Evolutionary conservation across 2,329 filamentous ascomycete genomes (phyloP), one percentile per base, ranked within the genome.

Genomic region (Didymella keratinophila): DNA sequence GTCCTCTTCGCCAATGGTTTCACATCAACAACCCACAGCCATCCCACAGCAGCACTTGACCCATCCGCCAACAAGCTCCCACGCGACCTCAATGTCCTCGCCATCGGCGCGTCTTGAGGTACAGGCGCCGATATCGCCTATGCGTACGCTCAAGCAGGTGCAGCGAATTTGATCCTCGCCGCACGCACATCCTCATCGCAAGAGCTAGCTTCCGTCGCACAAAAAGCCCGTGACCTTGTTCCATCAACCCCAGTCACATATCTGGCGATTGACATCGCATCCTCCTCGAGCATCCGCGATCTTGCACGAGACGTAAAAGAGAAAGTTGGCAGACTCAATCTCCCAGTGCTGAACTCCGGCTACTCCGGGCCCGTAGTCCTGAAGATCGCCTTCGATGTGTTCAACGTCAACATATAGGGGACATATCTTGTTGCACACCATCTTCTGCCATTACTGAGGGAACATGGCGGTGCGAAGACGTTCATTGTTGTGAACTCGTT

Each of bases 291-390:
- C 25, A 72, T 78, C 25, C 62, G 67, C 0, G 55, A 65, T 4
- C 62, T 73, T 2, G 69, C 66, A 1, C 10, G 47, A 20, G 52
- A 39, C 0, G 52, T 78, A 1, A 65, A 68, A 47, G 21, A 66
- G 16, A 60, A 66, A 11, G 52, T 71, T 18, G 66, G 67, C 21
- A 66, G 58, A 3, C 58, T 80, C 4, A 76, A 80, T 55, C 60
- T 79, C 42, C 51, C 79, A 2, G 65, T 79, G 45, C 69, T 72
- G 43, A 79, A 79, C 46, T 76, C 76, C 9, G 78, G 76, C 0
- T 76, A 73, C 56, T 72, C 75, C 0, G 76, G 76, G 0, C 71
- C 71, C 1, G 69, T 79, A 1, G 72, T 72, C 2, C 49, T 72
- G 14, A 72, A 74, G 44, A 64, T 78, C 41, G 62, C 70, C n/a